phyloP scores from a whole-genome alignment of 352 stramenopile genomes.

The Aphanomyces euteiches region DNA sequence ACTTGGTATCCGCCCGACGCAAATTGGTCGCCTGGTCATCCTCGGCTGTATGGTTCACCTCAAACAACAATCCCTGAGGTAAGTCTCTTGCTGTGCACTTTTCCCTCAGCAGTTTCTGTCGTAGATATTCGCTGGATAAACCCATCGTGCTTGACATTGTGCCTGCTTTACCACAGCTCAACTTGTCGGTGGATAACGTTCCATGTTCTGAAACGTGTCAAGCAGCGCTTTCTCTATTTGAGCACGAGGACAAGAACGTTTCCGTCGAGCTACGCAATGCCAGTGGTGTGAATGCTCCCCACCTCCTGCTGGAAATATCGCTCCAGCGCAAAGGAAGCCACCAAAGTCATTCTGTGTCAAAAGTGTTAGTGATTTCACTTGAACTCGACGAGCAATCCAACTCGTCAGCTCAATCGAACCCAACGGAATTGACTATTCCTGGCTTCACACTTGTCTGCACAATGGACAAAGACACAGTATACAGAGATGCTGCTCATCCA shows the following conservation, averaged over 20 bases:
- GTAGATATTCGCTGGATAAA: neutral
- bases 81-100: neutral
- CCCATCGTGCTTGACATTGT: neutral
- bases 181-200: neutral
- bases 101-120: neutral
- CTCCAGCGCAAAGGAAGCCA: conserved; percentile 6
- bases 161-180: neutral
- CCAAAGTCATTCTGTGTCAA: too few species aligned
- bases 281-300: neutral
- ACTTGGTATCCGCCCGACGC: conserved; percentile 3
- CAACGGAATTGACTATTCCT: too few species aligned
- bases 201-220: neutral
- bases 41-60: neutral
- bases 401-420: too few species aligned
- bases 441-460: too few species aligned
- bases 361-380: neutral
- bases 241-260: neutral
- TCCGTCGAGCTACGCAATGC: neutral
- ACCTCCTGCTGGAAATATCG: conserved; percentile 4
- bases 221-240: conserved; percentile 15
- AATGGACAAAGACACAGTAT: too few species aligned
- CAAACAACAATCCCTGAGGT: conserved; percentile 20
- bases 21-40: conserved; percentile 10
- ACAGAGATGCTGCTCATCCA: too few species aligned
- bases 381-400: neutral